phyloP scores from a whole-genome alignment of 1,284 basidiomycete species.

The Moniliella sp. region DNA sequence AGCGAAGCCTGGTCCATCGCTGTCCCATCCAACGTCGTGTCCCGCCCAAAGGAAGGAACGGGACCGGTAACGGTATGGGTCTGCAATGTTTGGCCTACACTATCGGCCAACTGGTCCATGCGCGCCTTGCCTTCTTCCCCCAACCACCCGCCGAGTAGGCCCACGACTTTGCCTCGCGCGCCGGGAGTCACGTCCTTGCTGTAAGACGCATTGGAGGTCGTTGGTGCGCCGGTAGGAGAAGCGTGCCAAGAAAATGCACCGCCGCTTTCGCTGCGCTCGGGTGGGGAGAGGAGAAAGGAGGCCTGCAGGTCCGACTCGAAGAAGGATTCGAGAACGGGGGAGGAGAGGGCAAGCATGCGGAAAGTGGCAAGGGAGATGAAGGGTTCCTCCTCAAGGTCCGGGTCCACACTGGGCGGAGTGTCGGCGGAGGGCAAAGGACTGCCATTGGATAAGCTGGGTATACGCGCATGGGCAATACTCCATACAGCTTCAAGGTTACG shows the following conservation, averaged over 20 bases:
- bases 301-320: conserved; percentile 24
- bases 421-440: too few species aligned
- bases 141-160: conserved; percentile 23
- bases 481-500: conserved; percentile 23
- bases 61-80: conserved; percentile 29
- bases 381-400: too few species aligned
- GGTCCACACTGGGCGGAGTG: too few species aligned
- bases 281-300: conserved; percentile 23
- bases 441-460: conserved; percentile 16
- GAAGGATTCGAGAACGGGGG: conserved; percentile 23
- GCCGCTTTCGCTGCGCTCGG: conserved; percentile 19
- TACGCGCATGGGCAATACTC: conserved; percentile 24
- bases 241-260: conserved; percentile 27
- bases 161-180: conserved; percentile 22
- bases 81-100: conserved; percentile 22
- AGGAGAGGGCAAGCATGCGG: conserved; percentile 24
- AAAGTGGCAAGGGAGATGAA: conserved; percentile 23
- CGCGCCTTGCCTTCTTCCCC: conserved; percentile 28
- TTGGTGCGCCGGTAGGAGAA: conserved; percentile 11
- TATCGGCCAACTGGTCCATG: conserved; percentile 27
- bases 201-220: conserved; percentile 18
- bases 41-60: conserved; percentile 16
- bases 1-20: neutral
- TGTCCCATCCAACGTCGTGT: neutral
- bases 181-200: conserved; percentile 25